A percentile compares a stretch with the other conserved stretches of the same genome.
These are phyloP conservation scores for Colletotrichum sp. DNA, from an alignment of 2,329 filamentous ascomycete species.

Conservation along the genomic window DNA sequence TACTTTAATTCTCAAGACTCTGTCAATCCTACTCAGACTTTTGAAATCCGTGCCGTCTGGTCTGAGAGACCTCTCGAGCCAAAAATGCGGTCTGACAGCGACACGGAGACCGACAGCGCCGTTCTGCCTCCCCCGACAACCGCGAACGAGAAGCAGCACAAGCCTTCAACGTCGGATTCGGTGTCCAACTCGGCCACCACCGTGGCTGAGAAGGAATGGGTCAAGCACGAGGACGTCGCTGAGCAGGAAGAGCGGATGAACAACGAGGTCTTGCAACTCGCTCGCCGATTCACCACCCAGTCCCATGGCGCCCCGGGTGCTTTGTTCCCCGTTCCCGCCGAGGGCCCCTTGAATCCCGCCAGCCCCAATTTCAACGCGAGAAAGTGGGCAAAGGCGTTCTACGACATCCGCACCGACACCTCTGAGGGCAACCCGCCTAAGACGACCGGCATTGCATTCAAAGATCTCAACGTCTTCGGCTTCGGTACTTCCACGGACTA, in stretches of 20 bases:
- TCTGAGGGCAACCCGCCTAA: constrained; percentile 30
- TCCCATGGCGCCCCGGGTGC: constrained; percentile 24
- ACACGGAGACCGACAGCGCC: background rate
- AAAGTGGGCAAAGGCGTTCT: constrained; percentile 48
- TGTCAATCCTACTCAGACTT: background rate
- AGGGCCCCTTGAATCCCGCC: constrained; percentile 40
- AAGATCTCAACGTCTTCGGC: constrained; percentile 47
- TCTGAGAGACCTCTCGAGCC: background rate
- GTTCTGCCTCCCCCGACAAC: background rate
- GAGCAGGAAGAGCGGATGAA: background rate
- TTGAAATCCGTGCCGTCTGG: background rate
- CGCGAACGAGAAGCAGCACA: background rate
- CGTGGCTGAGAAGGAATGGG: background rate
- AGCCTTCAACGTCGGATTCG: background rate
- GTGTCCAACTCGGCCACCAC: background rate
- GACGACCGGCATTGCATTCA: constrained; percentile 44
- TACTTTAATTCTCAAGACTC: background rate
- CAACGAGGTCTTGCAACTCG: constrained; percentile 29
- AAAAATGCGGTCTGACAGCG: background rate
- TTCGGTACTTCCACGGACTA: constrained; percentile 46
- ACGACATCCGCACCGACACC: constrained; percentile 25
- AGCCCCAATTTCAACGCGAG: constrained; percentile 44
- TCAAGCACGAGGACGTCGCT: background rate
- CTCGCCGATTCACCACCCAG: constrained; percentile 31
- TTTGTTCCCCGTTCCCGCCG: constrained; percentile 29